Evolutionary conservation across 208 protist species (phyloP).

Genomic region (Trypanosoma melophagium): DNA sequence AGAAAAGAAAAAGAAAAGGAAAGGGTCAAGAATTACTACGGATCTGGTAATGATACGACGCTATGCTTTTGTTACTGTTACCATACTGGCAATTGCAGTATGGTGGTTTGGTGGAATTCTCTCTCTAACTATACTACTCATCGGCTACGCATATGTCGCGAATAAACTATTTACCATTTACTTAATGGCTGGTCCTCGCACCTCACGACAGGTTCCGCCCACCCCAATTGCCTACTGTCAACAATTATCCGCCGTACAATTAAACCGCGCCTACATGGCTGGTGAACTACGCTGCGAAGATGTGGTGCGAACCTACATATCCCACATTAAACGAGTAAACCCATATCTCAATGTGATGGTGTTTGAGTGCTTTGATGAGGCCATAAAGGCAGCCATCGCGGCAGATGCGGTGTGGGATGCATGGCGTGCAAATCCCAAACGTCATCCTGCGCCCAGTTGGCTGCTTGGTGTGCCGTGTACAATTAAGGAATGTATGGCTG

Average conservation of each 20-base stretch:
- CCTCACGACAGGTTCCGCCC: conserved; percentile 67
- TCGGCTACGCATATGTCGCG: conserved; percentile 36
- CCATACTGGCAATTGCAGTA: conserved; percentile 4
- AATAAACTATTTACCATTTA: conserved; percentile 52
- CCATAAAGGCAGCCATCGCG: conserved; percentile 42
- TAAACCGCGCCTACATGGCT: conserved; percentile 57
- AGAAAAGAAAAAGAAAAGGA: neutral
- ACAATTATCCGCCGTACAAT: conserved; percentile 76
- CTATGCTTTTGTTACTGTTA: neutral
- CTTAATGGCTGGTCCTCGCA: conserved; percentile 50
- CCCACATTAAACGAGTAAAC: conserved; percentile 79
- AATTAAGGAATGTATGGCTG: conserved; percentile 86
- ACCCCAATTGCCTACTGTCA: conserved; percentile 67
- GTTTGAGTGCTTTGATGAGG: conserved; percentile 86
- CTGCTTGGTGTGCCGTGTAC: conserved; percentile 85
- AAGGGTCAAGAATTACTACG: too few species aligned
- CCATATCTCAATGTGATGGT: conserved; percentile 79
- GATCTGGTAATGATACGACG: too few species aligned
- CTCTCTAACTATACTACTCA: conserved; percentile 28
- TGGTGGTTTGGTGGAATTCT: conserved; percentile 24
- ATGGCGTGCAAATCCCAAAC: conserved; percentile 49
- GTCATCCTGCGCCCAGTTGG: conserved; percentile 60
- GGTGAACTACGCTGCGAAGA: conserved; percentile 62
- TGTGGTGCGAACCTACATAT: conserved; percentile 74
- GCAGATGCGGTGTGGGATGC: conserved; percentile 64